These are phyloP conservation scores for Arctostaphylos glauca DNA, from an alignment of 148 eudicot species.

Conservation along the genomic window DNA sequence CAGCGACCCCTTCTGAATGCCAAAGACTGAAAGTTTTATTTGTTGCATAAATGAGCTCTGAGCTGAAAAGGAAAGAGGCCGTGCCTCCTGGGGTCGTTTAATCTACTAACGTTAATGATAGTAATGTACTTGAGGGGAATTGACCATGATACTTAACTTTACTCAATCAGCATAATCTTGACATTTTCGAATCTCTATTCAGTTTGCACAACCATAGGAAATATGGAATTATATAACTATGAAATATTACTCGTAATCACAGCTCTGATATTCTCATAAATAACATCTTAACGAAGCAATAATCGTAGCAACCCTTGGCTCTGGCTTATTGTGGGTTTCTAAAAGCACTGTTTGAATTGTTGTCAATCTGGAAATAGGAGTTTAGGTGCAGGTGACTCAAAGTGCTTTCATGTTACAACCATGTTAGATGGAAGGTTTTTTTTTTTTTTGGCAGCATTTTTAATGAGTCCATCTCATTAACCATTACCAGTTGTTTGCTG, in stretches of 20 bases:
- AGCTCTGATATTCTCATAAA: background rate
- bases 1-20: background rate
- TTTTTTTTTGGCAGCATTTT: background rate
- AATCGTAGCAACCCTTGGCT: background rate
- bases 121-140: background rate
- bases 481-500: background rate
- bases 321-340: background rate
- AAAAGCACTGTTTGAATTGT: background rate
- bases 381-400: background rate
- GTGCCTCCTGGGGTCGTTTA: background rate
- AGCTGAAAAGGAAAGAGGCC: background rate
- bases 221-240: background rate
- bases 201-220: background rate
- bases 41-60: background rate
- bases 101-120: background rate
- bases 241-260: background rate
- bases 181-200: background rate
- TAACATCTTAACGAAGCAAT: background rate
- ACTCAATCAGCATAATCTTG: background rate
- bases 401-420: background rate
- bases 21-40: background rate
- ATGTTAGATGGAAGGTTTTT: background rate
- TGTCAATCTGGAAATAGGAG: background rate
- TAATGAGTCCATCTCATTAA: background rate
- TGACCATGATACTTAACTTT: background rate